Evolutionary conservation across 2,329 filamentous ascomycete species (phyloP).

Genomic region (Stagonosporopsis rhizophila): DNA sequence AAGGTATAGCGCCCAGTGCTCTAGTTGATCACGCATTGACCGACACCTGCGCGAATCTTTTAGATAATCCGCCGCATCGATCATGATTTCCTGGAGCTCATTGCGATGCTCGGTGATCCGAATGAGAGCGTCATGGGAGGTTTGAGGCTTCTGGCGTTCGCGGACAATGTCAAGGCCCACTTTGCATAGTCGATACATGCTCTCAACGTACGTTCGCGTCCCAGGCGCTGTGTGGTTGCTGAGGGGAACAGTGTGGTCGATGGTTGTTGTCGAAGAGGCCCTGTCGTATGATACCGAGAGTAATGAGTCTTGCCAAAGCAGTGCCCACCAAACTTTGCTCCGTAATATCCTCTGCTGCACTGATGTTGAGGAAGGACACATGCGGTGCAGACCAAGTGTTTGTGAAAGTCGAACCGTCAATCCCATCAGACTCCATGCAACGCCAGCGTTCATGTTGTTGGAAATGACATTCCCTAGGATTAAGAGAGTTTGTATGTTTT

Average conservation of each 20-base stretch:
- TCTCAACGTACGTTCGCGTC: constrained; percentile 64
- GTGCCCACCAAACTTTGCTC: constrained; percentile 62
- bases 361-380: constrained; percentile 62
- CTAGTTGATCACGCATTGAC: constrained; percentile 61
- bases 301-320: constrained; percentile 70
- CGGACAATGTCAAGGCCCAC: constrained; percentile 67
- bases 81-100: constrained; percentile 63
- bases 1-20: constrained; percentile 66
- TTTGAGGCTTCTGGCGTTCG: constrained; percentile 62
- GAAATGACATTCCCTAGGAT: constrained; percentile 69
- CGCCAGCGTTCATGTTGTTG: constrained; percentile 70
- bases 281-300: constrained; percentile 70
- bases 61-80: constrained; percentile 64
- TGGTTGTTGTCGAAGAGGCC: constrained; percentile 64
- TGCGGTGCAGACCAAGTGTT: constrained; percentile 66
- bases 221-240: constrained; percentile 55
- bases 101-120: constrained; percentile 65
- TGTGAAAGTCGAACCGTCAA: constrained; percentile 67
- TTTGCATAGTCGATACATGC: constrained; percentile 63
- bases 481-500: constrained; percentile 67
- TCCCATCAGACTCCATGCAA: constrained; percentile 66
- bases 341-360: constrained; percentile 52
- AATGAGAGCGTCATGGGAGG: constrained; percentile 60
- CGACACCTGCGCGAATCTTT: constrained; percentile 60
- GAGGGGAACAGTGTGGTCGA: constrained; percentile 53